Evolutionary conservation across 2,329 filamentous ascomycete genomes (phyloP).

Genomic region (Hymenoscyphus albidus): DNA sequence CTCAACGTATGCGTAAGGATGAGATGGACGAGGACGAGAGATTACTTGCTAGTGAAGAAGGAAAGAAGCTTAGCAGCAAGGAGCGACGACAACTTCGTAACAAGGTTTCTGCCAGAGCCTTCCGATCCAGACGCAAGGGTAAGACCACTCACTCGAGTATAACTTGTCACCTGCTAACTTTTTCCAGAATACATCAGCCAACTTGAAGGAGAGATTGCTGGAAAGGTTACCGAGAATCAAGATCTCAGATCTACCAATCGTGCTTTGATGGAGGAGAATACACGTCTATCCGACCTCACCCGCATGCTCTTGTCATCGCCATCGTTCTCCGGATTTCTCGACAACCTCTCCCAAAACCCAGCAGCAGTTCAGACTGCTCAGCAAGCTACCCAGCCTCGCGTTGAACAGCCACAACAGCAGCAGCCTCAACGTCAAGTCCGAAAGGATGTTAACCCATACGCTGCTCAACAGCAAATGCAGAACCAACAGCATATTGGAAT

Average conservation of each 20-base stretch:
- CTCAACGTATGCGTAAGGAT: slow-evolving; percentile 79
- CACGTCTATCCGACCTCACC: slow-evolving; percentile 71
- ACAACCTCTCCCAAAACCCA: slow-evolving; percentile 62
- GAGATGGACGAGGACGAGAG: slow-evolving; percentile 99
- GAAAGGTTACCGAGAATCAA: slow-evolving; percentile 77
- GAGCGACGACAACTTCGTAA: slow-evolving; percentile 95
- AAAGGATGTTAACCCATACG: slow-evolving; percentile 65
- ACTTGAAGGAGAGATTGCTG: slow-evolving; percentile 83
- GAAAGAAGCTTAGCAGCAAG: slow-evolving; percentile 98
- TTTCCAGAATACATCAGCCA: slow-evolving; percentile 90
- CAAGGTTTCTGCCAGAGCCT: slow-evolving; percentile 96
- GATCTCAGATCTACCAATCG: slow-evolving; percentile 79
- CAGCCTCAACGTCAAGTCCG: slow-evolving; percentile 50
- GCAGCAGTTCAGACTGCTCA: slow-evolving; percentile 38
- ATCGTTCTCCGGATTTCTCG: slow-evolving; percentile 78
- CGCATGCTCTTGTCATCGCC: slow-evolving; percentile 76
- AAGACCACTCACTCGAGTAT: slow-evolving; percentile 38
- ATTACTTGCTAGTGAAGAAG: slow-evolving; percentile 90
- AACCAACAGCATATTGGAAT: slow-evolving; percentile 70
- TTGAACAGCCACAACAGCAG: slow-evolving; percentile 39
- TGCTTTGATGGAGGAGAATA: slow-evolving; percentile 79
- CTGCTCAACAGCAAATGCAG: slow-evolving; percentile 48
- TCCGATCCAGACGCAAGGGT: slow-evolving; percentile 98
- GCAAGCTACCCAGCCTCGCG: slow-evolving; percentile 35
- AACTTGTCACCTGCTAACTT: slow-evolving; percentile 45